These are phyloP conservation scores for Rhodotorula sp. DNA, from an alignment of 1,284 basidiomycete species.

Conservation along the genomic window DNA sequence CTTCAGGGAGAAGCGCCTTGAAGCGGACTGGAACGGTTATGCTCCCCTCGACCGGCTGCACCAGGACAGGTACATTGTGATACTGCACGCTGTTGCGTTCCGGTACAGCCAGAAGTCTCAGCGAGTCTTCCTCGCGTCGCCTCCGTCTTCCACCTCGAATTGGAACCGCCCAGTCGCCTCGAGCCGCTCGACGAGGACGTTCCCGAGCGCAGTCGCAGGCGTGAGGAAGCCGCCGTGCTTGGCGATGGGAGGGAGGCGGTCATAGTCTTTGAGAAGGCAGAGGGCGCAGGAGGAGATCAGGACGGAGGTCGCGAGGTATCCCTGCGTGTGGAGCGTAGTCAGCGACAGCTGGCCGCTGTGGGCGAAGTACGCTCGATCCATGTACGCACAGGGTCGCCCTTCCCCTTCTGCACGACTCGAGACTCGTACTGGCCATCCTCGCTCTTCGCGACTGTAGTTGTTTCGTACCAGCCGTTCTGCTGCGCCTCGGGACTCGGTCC, in stretches of 20 bases:
- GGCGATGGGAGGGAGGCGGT: constrained; percentile 42
- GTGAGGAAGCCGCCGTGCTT: constrained; percentile 43
- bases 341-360: neutral
- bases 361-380: neutral
- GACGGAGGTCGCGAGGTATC: constrained; percentile 41
- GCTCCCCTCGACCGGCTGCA: too few species aligned
- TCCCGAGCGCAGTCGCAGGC: constrained; percentile 39
- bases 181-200: constrained; percentile 39
- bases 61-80: neutral
- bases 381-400: constrained; percentile 42
- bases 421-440: constrained; percentile 37
- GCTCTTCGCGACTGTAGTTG: constrained; percentile 39
- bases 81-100: too few species aligned
- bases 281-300: constrained; percentile 42
- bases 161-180: constrained; percentile 24
- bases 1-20: too few species aligned
- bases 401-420: constrained; percentile 36
- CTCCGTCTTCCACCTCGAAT: constrained; percentile 6
- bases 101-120: too few species aligned
- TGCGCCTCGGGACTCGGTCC: constrained; percentile 38
- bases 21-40: too few species aligned
- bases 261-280: constrained; percentile 40
- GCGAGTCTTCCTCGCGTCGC: too few species aligned
- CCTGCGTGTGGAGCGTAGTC: neutral
- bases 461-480: constrained; percentile 42